A percentile compares a stretch with the other conserved stretches of the same genome.
phyloP scores from a whole-genome alignment of 2,329 filamentous ascomycete species.

The Trichoderma lentiforme region DNA sequence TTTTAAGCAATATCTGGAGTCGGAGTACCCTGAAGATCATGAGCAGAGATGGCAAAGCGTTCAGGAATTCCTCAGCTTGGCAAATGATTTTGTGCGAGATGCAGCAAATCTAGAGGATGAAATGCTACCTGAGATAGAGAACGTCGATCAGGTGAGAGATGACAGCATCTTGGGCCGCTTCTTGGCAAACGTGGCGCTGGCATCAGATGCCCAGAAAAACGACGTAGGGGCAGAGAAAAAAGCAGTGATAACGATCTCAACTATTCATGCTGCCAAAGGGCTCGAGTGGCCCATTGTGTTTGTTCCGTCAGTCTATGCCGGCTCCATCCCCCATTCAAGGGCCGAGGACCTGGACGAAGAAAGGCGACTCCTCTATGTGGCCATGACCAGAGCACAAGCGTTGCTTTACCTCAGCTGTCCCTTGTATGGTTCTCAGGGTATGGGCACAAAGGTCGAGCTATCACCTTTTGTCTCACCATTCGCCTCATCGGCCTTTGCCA shows the following conservation, averaged over 20 bases:
- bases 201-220: slow-evolving; percentile 69
- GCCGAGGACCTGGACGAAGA: slow-evolving; percentile 87
- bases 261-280: slow-evolving; percentile 93
- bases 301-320: slow-evolving; percentile 83
- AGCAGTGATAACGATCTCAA: slow-evolving; percentile 81
- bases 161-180: slow-evolving; percentile 67
- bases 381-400: slow-evolving; percentile 89
- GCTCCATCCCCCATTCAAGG: slow-evolving; percentile 84
- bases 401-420: slow-evolving; percentile 84
- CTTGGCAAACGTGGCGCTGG: slow-evolving; percentile 85
- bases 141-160: slow-evolving; percentile 65
- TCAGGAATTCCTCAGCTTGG: slow-evolving; percentile 79
- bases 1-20: slow-evolving; percentile 71
- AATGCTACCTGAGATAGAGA: slow-evolving; percentile 64
- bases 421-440: slow-evolving; percentile 58
- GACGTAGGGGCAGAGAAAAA: slow-evolving; percentile 54
- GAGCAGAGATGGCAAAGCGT: slow-evolving; percentile 85
- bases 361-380: slow-evolving; percentile 84
- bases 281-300: slow-evolving; percentile 97
- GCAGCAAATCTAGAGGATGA: slow-evolving; percentile 49
- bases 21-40: slow-evolving; percentile 68
- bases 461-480: slow-evolving; percentile 67
- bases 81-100: slow-evolving; percentile 62
- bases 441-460: slow-evolving; percentile 57
- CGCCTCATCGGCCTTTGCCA: slow-evolving; percentile 41